Conservation (phyloP, 1,284 basidiomycete species). For the Rhodotorula mucilaginosa region DNA sequence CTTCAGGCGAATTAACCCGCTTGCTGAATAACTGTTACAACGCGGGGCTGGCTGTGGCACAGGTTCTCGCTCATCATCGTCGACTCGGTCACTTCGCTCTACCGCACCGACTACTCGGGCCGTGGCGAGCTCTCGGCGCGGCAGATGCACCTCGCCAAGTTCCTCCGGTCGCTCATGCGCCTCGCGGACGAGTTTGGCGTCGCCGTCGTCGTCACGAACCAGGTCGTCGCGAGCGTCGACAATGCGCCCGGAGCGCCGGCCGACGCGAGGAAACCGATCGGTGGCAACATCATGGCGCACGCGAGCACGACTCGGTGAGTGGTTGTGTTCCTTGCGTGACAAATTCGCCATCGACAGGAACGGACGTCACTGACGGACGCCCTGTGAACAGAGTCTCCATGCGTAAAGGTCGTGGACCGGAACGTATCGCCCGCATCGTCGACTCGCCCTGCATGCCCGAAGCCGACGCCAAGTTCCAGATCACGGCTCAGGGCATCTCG, state of each 20-base stretch:
- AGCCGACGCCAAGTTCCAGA: slow-evolving; percentile 92
- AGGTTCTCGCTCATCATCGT: slow-evolving; percentile 96
- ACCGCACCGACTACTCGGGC: slow-evolving; percentile 93
- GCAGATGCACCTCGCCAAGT: slow-evolving; percentile 96
- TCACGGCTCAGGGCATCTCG: slow-evolving; percentile 55
- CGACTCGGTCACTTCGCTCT: slow-evolving; percentile 93
- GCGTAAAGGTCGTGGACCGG: slow-evolving; percentile 88
- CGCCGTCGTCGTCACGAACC: slow-evolving; percentile 95
- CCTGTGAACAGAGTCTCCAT: slow-evolving; percentile 66
- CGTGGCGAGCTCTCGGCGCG: slow-evolving; percentile 92
- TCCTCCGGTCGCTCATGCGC: slow-evolving; percentile 85
- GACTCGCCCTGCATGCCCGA: slow-evolving; percentile 98
- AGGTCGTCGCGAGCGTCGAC: slow-evolving; percentile 97
- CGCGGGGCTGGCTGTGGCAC: not conserved
- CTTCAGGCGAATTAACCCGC: too few species aligned
- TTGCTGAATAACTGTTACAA: too few species aligned
- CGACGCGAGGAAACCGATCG: slow-evolving; percentile 92
- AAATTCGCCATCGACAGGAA: not conserved
- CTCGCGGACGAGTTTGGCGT: slow-evolving; percentile 98
- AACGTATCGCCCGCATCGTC: slow-evolving; percentile 93
- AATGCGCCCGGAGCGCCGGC: slow-evolving; percentile 71
- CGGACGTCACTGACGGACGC: not conserved
- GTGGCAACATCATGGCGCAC: slow-evolving; percentile 94
- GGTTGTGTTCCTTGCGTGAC: slow-evolving; percentile 45
- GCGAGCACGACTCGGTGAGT: slow-evolving; percentile 73